A percentile compares a stretch with the other conserved stretches of the same genome.
Evolutionary conservation across 2,329 filamentous ascomycete species (phyloP).

Genomic region (Diaporthe sp.): DNA sequence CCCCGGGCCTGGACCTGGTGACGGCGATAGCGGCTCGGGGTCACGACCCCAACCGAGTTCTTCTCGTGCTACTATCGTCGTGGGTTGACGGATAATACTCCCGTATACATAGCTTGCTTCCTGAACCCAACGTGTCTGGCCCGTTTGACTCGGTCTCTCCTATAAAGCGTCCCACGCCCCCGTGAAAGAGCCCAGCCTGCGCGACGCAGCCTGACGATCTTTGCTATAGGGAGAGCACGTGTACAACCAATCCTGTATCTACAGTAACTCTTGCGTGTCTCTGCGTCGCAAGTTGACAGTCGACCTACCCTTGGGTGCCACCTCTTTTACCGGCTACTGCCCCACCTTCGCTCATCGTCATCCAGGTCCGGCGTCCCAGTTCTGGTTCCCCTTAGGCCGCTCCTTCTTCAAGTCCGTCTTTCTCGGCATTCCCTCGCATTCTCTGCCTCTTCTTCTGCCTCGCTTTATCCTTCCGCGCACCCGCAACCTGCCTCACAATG

Average conservation of each 20-base stretch:
- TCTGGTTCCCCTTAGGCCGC: not conserved
- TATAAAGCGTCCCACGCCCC: constrained; percentile 18
- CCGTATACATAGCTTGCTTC: not conserved
- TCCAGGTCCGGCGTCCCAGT: not conserved
- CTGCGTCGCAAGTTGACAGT: constrained; percentile 31
- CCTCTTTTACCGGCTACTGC: constrained; percentile 22
- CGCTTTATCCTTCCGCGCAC: not conserved
- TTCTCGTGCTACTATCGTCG: not conserved
- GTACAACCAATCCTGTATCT: not conserved
- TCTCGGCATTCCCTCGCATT: not conserved
- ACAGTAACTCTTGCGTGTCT: not conserved
- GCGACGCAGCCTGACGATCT: constrained; percentile 10
- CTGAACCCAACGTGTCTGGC: not conserved
- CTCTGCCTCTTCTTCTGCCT: not conserved
- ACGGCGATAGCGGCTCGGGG: constrained; percentile 21
- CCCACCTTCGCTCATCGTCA: constrained; percentile 28
- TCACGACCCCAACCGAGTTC: not conserved
- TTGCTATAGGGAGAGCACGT: not conserved
- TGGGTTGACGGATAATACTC: constrained; percentile 4
- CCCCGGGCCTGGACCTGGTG: constrained; percentile 5
- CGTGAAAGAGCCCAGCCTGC: not conserved
- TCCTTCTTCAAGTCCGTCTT: not conserved
- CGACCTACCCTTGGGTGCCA: constrained; percentile 21
- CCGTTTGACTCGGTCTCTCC: not conserved
- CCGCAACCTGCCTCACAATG: not conserved